A percentile compares a stretch with the other conserved stretches of the same genome.
phyloP scores from a whole-genome alignment of 2,329 filamentous ascomycete genomes.

The Aspergillus sp. region DNA sequence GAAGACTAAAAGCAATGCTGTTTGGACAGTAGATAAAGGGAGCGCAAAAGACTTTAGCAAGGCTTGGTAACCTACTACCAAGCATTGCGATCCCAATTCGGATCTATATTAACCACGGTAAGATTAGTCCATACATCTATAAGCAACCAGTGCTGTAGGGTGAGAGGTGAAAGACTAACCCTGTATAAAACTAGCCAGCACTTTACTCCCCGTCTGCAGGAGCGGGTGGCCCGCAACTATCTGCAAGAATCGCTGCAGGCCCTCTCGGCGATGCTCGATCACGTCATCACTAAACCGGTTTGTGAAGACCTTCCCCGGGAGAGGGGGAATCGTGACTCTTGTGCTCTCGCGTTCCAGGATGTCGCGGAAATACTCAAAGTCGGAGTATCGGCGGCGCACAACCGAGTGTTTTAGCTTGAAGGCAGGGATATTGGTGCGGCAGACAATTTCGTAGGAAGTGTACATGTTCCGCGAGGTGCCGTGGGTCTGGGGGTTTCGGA shows the following conservation, averaged over 20 bases:
- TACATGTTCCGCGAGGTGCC: slow-evolving; percentile 96
- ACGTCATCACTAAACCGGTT: slow-evolving; percentile 98
- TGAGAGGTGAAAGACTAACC: slow-evolving; percentile 54
- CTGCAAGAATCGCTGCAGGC: slow-evolving; percentile 91
- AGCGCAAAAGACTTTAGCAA: neutral
- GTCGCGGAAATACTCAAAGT: slow-evolving; percentile 98
- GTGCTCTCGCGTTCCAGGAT: slow-evolving; percentile 94
- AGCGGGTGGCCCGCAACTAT: slow-evolving; percentile 96
- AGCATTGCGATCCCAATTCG: slow-evolving; percentile 81
- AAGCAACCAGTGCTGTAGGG: neutral
- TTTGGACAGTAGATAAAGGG: neutral
- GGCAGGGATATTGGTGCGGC: slow-evolving; percentile 96
- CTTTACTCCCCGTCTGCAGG: slow-evolving; percentile 95
- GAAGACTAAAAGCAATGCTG: slow-evolving; percentile 1
- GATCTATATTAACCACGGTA: slow-evolving; percentile 35
- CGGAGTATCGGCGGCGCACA: slow-evolving; percentile 91
- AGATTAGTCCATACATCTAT: neutral
- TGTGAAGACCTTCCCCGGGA: slow-evolving; percentile 96
- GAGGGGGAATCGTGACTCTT: slow-evolving; percentile 89
- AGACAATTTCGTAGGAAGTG: slow-evolving; percentile 97
- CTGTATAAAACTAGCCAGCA: slow-evolving; percentile 93
- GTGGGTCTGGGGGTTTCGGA: slow-evolving; percentile 89
- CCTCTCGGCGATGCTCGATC: slow-evolving; percentile 89
- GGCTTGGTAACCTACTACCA: slow-evolving; percentile 55
- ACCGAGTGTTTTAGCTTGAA: slow-evolving; percentile 91